Base-by-base conservation (phyloP, 495 filamentous ascomycete genomes). In the Cercophora sp. region DNA sequence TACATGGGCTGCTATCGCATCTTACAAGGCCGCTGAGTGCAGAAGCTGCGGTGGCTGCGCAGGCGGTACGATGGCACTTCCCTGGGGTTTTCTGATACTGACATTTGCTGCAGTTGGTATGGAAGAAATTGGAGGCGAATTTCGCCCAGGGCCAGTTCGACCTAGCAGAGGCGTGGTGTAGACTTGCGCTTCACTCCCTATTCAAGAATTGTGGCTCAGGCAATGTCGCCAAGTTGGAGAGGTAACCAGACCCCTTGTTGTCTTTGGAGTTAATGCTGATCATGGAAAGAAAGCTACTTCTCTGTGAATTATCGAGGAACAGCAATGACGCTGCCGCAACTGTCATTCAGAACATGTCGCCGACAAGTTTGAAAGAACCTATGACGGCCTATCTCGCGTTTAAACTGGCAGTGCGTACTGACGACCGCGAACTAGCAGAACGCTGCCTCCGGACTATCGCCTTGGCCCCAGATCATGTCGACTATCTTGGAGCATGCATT, bases 41-140 rank as follows among this genome's bases (percentile, higher is more conserved):
- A 9, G 74, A 78, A 36, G 81, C 85, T 22, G 82, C 86, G 10
- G 77, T 88, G 56, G 87, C 86, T 42, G 80, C 80, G 11, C 82
- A 92, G 56, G 84, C 82, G 56, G 86, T 88, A 67, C 48, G 79
- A 56, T 34, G 3, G 4, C n/a, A n/a, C n/a, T n/a, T n/a, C n/a
- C n/a, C n/a, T n/a, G n/a, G n/a, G n/a, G n/a, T n/a, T n/a, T n/a
- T n/a, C n/a, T n/a, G n/a, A n/a, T n/a, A n/a, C n/a, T n/a, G n/a
- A n/a, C n/a, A n/a, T n/a, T n/a, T n/a, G n/a, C n/a, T n/a, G n/a
- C 36, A 91, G 83, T 69, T 93, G 9, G 70, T 94, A 22, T 93
- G 89, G 87, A 95, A 89, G 64, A 73, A 75, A 36, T 70, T 88
- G 24, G 86, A 89, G 29, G 65, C 71, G 3, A 72, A 73, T 19